Evolutionary conservation across 495 filamentous ascomycete genomes (phyloP).

Genomic region (Penicillium soppii): DNA sequence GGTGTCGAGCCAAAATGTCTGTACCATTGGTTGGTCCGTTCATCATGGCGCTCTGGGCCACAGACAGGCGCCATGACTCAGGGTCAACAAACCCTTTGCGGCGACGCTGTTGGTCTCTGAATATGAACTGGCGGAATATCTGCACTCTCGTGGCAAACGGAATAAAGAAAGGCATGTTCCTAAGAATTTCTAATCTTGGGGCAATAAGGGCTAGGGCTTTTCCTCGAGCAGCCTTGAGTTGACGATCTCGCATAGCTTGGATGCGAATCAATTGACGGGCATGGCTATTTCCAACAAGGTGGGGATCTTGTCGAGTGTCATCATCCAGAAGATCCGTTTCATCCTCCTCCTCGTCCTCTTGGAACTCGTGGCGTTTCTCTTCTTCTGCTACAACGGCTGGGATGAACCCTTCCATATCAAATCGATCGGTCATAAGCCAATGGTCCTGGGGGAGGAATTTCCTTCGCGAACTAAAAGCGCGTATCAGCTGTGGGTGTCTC

Average conservation of each 20-base stretch:
- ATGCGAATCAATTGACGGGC: constrained; percentile 51
- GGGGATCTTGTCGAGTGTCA: constrained; percentile 27
- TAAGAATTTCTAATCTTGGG: constrained; percentile 83
- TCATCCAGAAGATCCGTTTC: constrained; percentile 37
- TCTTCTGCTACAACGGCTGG: constrained; percentile 84
- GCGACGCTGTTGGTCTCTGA: constrained; percentile 74
- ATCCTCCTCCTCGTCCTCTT: constrained; percentile 55
- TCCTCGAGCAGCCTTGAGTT: constrained; percentile 62
- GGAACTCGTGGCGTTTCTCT: constrained; percentile 68
- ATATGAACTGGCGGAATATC: constrained; percentile 91
- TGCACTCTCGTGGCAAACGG: constrained; percentile 90
- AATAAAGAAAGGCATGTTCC: constrained; percentile 96
- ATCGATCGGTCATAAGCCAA: constrained; percentile 91
- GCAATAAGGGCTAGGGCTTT: constrained; percentile 72
- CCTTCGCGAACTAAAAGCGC: constrained; percentile 62
- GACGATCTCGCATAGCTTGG: constrained; percentile 56
- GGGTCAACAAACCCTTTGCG: constrained; percentile 75
- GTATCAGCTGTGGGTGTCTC: not conserved
- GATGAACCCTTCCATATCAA: constrained; percentile 92
- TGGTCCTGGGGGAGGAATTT: constrained; percentile 78
- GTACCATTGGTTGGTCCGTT: constrained; percentile 28
- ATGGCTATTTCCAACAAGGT: constrained; percentile 51
- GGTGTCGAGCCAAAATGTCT: constrained; percentile 66
- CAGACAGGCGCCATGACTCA: constrained; percentile 72
- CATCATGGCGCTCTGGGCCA: constrained; percentile 42